phyloP scores from a whole-genome alignment of 305 asterid species.

The Striga hermonthica region DNA sequence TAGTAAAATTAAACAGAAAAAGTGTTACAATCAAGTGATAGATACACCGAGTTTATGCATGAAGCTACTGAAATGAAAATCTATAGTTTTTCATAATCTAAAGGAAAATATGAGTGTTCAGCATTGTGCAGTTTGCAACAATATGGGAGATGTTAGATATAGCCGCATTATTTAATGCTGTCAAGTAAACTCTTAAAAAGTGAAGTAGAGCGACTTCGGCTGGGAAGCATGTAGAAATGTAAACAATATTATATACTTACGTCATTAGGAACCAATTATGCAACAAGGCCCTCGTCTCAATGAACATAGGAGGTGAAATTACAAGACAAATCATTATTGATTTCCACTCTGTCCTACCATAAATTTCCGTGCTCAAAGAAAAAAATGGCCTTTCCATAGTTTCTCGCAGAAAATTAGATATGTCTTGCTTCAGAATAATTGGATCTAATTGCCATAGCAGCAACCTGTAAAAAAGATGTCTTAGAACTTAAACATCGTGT shows the following conservation, averaged over 20 bases:
- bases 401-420: slow-evolving; percentile 58
- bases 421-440: slow-evolving; percentile 53
- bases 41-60: background rate
- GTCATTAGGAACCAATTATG: slow-evolving; percentile 71
- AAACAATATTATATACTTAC: slow-evolving; percentile 41
- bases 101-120: slow-evolving; percentile 10
- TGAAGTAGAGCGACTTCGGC: slow-evolving; percentile 2
- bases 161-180: background rate
- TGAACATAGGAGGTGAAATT: slow-evolving; percentile 61
- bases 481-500: background rate
- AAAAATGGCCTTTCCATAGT: slow-evolving; percentile 51
- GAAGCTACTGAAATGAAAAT: background rate
- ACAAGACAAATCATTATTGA: slow-evolving; percentile 57
- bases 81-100: slow-evolving; percentile 5
- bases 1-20: slow-evolving; percentile 12
- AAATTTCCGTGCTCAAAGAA: slow-evolving; percentile 47
- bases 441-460: slow-evolving; percentile 72
- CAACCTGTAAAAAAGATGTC: slow-evolving; percentile 50
- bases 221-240: slow-evolving; percentile 11
- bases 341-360: slow-evolving; percentile 66
- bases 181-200: slow-evolving; percentile 9
- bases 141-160: slow-evolving; percentile 5
- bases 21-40: slow-evolving; percentile 12
- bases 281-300: slow-evolving; percentile 65
- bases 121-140: slow-evolving; percentile 4